Evolutionary conservation across 2,329 filamentous ascomycete genomes (phyloP).

Genomic region (Calonectria fujianensis): DNA sequence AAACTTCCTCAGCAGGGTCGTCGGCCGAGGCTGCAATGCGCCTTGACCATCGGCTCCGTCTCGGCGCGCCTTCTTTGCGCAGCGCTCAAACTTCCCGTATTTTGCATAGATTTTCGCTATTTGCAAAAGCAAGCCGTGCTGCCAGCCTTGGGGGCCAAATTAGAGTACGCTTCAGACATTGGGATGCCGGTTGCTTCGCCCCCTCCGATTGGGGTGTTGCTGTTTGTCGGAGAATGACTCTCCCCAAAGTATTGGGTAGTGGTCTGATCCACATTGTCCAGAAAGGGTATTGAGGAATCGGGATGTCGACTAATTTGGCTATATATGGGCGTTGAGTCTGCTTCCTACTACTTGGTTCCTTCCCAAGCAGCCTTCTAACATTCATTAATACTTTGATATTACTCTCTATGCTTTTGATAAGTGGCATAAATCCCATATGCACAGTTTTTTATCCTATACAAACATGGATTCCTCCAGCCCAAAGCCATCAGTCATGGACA

Average conservation of each 20-base stretch:
- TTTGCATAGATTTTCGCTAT: not conserved
- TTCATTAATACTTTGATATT: not conserved
- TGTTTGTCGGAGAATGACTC: slow-evolving; percentile 7
- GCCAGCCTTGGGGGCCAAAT: slow-evolving; percentile 2
- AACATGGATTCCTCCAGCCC: not conserved
- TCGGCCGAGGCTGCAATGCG: not conserved
- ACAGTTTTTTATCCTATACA: not conserved
- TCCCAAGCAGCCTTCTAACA: not conserved
- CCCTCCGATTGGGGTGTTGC: not conserved
- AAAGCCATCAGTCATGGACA: not conserved
- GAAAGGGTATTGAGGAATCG: not conserved
- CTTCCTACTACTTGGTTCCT: not conserved
- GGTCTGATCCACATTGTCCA: slow-evolving; percentile 6
- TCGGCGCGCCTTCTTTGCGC: not conserved
- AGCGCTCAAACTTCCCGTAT: not conserved
- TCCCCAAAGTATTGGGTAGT: not conserved
- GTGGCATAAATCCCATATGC: too few species aligned
- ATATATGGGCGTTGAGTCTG: not conserved
- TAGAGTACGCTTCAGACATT: not conserved
- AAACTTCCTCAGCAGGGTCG: not conserved
- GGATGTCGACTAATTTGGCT: not conserved
- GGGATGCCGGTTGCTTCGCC: not conserved
- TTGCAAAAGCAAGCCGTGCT: not conserved
- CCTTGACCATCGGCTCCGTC: not conserved
- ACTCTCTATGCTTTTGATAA: not conserved